A percentile compares a stretch with the other conserved stretches of the same genome.
phyloP scores from a whole-genome alignment of 345 rosid species.

The Kernera saxatilis region DNA sequence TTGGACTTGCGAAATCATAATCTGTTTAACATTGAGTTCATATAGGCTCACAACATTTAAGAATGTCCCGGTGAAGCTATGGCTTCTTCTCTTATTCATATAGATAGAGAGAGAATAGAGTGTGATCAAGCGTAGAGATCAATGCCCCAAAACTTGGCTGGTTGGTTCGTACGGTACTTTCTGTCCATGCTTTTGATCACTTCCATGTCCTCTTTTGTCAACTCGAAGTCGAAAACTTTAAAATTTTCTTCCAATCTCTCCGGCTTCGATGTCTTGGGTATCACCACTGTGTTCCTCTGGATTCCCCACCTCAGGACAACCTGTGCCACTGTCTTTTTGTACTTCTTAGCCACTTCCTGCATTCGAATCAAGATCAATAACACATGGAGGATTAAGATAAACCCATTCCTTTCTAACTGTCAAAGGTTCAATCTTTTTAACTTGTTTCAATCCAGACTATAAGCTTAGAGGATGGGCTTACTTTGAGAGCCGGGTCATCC shows the following conservation, averaged over 20 bases:
- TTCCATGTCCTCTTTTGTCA: constrained; percentile 71
- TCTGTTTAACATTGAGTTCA: background rate
- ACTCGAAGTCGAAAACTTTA: constrained; percentile 55
- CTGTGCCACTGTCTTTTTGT: constrained; percentile 71
- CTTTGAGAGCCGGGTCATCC: constrained; percentile 75
- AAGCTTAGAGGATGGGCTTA: constrained; percentile 26
- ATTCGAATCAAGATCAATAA: background rate
- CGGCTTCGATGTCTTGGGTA: constrained; percentile 67
- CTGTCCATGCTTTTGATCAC: constrained; percentile 49
- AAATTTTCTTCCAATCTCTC: constrained; percentile 66
- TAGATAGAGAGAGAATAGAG: background rate
- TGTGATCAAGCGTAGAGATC: constrained; percentile 58
- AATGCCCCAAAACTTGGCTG: constrained; percentile 80
- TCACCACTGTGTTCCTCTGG: constrained; percentile 65
- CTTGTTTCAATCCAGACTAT: background rate
- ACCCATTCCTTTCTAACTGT: background rate
- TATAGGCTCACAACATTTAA: background rate
- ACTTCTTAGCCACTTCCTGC: constrained; percentile 72
- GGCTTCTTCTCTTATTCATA: constrained; percentile 17
- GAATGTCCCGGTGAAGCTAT: background rate
- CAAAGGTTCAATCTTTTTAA: background rate
- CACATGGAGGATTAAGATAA: background rate
- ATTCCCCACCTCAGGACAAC: constrained; percentile 76
- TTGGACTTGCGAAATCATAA: background rate
- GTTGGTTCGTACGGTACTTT: constrained; percentile 63